phyloP scores from a whole-genome alignment of 2,329 filamentous ascomycete species.

The Tolypocladium pustulatum region DNA sequence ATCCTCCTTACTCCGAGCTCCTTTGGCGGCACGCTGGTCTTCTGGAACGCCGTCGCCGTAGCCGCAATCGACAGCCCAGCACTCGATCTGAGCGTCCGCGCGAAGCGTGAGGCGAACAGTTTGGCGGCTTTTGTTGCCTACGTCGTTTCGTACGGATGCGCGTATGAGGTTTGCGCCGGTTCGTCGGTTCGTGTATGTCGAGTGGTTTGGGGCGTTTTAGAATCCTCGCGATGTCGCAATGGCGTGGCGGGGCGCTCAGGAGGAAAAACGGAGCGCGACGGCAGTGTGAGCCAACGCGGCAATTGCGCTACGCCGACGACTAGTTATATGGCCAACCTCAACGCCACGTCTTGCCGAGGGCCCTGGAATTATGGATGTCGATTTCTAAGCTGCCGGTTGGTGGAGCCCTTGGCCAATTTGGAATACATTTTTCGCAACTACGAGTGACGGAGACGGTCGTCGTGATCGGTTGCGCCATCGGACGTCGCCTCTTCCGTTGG shows the following conservation, averaged over 20 bases:
- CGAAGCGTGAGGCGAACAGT: conserved; percentile 81
- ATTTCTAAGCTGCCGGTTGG: not conserved
- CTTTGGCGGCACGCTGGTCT: conserved; percentile 19
- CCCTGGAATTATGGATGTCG: not conserved
- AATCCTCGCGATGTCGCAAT: not conserved
- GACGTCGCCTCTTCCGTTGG: not conserved
- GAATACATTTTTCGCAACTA: not conserved
- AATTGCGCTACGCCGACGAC: not conserved
- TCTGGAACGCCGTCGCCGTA: conserved; percentile 52
- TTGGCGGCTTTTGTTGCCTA: conserved; percentile 52
- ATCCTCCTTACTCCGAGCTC: conserved; percentile 49
- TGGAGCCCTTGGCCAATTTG: not conserved
- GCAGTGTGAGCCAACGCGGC: not conserved
- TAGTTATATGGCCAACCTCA: not conserved
- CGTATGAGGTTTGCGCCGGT: not conserved
- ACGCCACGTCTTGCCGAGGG: not conserved
- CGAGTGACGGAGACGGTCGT: not conserved
- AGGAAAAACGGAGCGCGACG: not conserved
- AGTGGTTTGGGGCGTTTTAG: not conserved
- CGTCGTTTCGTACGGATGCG: too few relatives aligned
- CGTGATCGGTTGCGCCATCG: not conserved
- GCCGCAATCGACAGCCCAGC: conserved; percentile 65
- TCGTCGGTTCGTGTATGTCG: not conserved
- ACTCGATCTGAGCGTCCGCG: conserved; percentile 66
- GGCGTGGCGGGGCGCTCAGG: not conserved